These are phyloP conservation scores for Solanum clarkiae DNA, from an alignment of 257 asterid species.

Conservation along the genomic window DNA sequence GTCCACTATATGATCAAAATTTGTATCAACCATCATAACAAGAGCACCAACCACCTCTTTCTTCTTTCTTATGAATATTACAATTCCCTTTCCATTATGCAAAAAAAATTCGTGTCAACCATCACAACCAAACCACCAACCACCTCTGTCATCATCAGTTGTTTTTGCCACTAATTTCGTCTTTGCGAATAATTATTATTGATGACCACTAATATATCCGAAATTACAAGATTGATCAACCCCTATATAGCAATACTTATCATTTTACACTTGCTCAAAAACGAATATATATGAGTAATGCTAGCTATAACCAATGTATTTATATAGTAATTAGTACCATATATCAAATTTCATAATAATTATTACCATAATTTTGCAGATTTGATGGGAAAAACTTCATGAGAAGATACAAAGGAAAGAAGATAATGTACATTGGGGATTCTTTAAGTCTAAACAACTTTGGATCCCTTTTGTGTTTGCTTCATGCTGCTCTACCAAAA, in stretches of 20 bases:
- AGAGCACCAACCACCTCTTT: too few species aligned
- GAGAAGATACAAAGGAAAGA: constrained; percentile 36
- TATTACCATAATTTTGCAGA: constrained; percentile 9
- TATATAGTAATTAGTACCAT: neutral
- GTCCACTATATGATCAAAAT: neutral
- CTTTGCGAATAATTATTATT: neutral
- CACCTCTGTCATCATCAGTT: neutral
- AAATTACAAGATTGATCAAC: neutral
- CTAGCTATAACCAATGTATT: neutral
- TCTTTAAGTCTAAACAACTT: constrained; percentile 45
- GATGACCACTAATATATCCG: neutral
- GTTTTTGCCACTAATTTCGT: neutral
- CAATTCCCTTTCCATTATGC: neutral
- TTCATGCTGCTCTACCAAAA: constrained; percentile 12
- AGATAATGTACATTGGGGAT: constrained; percentile 55
- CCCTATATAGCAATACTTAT: neutral
- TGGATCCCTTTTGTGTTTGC: constrained; percentile 45
- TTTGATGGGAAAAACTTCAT: constrained; percentile 40
- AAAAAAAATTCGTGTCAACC: neutral
- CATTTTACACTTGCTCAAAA: neutral
- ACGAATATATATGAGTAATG: neutral
- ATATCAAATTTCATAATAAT: neutral
- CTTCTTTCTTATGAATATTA: neutral
- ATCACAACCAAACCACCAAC: neutral
- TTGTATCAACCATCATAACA: neutral